These are phyloP conservation scores for Colletotrichum australisinense DNA, from an alignment of 2,329 filamentous ascomycete genomes.

Conservation along the genomic window DNA sequence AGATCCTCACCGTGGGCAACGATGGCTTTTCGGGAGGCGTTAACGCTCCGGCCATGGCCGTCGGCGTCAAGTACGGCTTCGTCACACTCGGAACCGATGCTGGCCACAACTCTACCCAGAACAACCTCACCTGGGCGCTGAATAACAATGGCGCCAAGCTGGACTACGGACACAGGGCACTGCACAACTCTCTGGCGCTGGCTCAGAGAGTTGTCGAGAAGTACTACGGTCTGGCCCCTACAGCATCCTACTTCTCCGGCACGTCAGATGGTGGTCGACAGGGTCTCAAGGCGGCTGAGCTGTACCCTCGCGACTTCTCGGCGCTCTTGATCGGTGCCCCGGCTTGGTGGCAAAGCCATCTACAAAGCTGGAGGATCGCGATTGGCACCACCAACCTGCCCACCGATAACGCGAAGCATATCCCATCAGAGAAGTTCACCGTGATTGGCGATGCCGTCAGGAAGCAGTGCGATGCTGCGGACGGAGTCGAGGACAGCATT, in stretches of 20 bases:
- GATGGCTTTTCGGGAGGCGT: constrained; percentile 45
- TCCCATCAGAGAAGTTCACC: constrained; percentile 54
- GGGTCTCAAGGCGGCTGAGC: constrained; percentile 47
- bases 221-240: constrained; percentile 55
- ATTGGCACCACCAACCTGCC: constrained; percentile 62
- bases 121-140: constrained; percentile 51
- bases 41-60: constrained; percentile 47
- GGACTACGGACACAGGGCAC: constrained; percentile 52
- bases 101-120: constrained; percentile 50
- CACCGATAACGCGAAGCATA: constrained; percentile 54
- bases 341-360: constrained; percentile 62
- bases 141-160: constrained; percentile 46
- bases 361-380: constrained; percentile 56
- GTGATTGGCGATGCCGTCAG: constrained; percentile 56
- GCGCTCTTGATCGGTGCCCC: constrained; percentile 62
- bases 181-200: constrained; percentile 60
- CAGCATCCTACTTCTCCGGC: constrained; percentile 57
- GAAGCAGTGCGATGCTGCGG: constrained; percentile 61
- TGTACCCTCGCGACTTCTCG: constrained; percentile 52
- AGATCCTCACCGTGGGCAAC: constrained; percentile 47
- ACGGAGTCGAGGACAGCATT: constrained; percentile 62
- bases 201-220: constrained; percentile 58
- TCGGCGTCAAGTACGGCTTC: constrained; percentile 48
- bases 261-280: constrained; percentile 65
- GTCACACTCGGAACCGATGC: constrained; percentile 56